Evolutionary conservation across 1,284 basidiomycete species (phyloP), one percentile per base, ranked within the genome.

Genomic region (Pseudozyma sp.): DNA sequence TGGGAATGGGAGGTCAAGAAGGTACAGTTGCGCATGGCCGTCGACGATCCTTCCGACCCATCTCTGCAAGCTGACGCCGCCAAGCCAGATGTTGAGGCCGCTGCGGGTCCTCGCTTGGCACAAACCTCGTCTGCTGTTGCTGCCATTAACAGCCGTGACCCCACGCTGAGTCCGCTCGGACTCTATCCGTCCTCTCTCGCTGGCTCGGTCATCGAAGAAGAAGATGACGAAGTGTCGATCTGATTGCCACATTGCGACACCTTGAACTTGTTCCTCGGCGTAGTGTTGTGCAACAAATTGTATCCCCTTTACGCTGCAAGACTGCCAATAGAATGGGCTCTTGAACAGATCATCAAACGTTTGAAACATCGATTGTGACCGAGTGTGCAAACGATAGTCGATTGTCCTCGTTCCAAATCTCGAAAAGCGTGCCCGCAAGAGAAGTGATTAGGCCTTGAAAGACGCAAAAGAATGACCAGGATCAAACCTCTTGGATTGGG

Each of bases 1-100:
- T 88, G 87, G 87, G 77, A 79, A 13, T 54, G 68, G 35, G 81
- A 83, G 53, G 77, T 79, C 36, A 64, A 65, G 50, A 79, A 79
- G 60, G 77, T 78, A 21, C 71, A 75, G 58, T 35, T 74, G 39
- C 54, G 76, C 19, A 77, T 77, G 76, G 60, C 61, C 8, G 60
- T 76, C 40, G 73, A 76, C 39, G 65, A 76, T 68, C 67, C 82
- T 16, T 59, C 67, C 11, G 60, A 58, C 18, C 56, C 56, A 16
- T 18, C 59, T 34, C 47, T 31, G 12, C 10, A 59, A 16, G 36
- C 21, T 16, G 52, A 31, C 25, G 50, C 39, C n/a, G 60, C 51
- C 21, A 73, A 73, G 54, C 49, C 52, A 13, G 70, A 73, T 42
- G 56, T 58, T 19, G 70, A 73, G 47, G 53, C 60, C 1, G 31